Conservation (phyloP, 2,329 filamentous ascomycete genomes). For the Fusarium sambucinum region DNA sequence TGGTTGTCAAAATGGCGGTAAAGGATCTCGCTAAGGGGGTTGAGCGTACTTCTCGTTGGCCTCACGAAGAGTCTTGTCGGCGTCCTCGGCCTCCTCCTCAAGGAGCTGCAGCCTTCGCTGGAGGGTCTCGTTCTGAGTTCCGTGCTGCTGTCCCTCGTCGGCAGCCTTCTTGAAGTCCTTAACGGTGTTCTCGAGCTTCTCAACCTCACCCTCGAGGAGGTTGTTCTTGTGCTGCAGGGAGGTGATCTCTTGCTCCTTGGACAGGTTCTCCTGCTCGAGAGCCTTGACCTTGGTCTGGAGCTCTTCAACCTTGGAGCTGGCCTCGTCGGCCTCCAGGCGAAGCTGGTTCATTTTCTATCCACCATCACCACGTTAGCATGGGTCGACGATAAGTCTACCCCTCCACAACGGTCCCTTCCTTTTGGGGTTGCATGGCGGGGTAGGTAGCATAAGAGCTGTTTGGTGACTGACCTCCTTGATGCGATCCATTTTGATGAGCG, state of each 20-base stretch:
- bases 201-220: slow-evolving; percentile 88
- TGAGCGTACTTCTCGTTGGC: slow-evolving; percentile 94
- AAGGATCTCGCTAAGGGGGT: slow-evolving; percentile 29
- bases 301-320: slow-evolving; percentile 84
- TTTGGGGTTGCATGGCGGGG: slow-evolving; percentile 50
- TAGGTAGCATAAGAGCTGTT: slow-evolving; percentile 45
- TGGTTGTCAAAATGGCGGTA: slow-evolving; percentile 43
- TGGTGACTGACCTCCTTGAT: slow-evolving; percentile 82
- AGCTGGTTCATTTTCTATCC: slow-evolving; percentile 92
- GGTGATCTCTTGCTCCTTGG: slow-evolving; percentile 98
- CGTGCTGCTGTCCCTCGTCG: slow-evolving; percentile 83
- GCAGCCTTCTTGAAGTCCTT: slow-evolving; percentile 90
- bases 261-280: slow-evolving; percentile 93
- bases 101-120: slow-evolving; percentile 93
- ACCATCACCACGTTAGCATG: slow-evolving; percentile 44
- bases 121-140: slow-evolving; percentile 91
- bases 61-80: slow-evolving; percentile 95
- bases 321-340: slow-evolving; percentile 92
- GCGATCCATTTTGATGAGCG: slow-evolving; percentile 75
- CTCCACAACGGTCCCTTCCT: slow-evolving; percentile 48
- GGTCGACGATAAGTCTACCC: slow-evolving; percentile 45
- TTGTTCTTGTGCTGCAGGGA: slow-evolving; percentile 96
- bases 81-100: slow-evolving; percentile 97
- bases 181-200: slow-evolving; percentile 87
- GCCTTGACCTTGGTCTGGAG: slow-evolving; percentile 87